Conservation (phyloP, 2,329 filamentous ascomycete species). For the Lachnellula cervina region DNA sequence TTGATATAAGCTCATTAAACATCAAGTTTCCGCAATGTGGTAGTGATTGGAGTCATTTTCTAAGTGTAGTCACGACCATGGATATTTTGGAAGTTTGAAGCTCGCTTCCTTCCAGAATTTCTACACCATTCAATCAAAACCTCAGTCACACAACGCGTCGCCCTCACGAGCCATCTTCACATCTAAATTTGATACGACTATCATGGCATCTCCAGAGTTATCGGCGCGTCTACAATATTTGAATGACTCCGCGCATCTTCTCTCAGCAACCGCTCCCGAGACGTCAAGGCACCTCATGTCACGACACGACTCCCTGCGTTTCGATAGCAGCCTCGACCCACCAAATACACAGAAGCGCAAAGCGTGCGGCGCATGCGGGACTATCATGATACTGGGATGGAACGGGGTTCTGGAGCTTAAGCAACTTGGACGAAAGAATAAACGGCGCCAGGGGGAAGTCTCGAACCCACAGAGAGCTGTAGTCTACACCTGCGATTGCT, state of each 20-base stretch:
- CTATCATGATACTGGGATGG: slow-evolving; percentile 51
- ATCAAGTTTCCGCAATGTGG: not conserved
- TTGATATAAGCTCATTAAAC: not conserved
- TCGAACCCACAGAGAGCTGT: slow-evolving; percentile 13
- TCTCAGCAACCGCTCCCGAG: slow-evolving; percentile 48
- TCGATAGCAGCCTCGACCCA: slow-evolving; percentile 40
- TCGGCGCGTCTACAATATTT: slow-evolving; percentile 36
- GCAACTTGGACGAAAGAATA: slow-evolving; percentile 2
- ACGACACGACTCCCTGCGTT: slow-evolving; percentile 45
- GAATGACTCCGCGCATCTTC: slow-evolving; percentile 55
- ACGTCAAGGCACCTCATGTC: slow-evolving; percentile 57
- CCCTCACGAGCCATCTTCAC: not conserved
- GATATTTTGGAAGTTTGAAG: not conserved
- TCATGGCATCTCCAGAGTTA: slow-evolving; percentile 25
- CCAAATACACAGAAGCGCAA: slow-evolving; percentile 49
- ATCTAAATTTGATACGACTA: not conserved
- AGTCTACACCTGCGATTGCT: slow-evolving; percentile 28
- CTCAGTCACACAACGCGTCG: slow-evolving; percentile 7
- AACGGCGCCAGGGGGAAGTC: not conserved
- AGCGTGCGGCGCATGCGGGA: slow-evolving; percentile 55
- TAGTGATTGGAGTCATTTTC: not conserved
- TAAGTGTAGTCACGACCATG: not conserved
- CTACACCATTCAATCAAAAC: not conserved
- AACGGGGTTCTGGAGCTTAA: slow-evolving; percentile 16
- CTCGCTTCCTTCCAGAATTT: slow-evolving; percentile 1